A percentile compares a stretch with the other conserved stretches of the same genome.
Conservation (phyloP, 345 rosid genomes). For the Camelina hispida region DNA sequence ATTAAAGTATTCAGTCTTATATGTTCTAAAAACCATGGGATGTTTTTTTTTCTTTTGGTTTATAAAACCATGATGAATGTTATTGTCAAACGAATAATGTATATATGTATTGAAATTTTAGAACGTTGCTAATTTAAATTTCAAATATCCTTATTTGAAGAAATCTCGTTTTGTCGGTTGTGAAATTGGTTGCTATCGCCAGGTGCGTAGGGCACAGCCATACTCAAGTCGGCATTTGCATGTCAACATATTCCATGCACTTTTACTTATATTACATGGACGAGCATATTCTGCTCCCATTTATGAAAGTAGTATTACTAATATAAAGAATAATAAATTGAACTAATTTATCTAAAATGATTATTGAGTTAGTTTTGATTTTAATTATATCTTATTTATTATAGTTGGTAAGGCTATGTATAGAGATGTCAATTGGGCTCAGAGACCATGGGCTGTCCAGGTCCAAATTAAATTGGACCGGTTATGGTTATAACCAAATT, state of each 20-base stretch:
- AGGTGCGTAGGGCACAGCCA: slow-evolving; percentile 32
- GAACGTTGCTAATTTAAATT: neutral
- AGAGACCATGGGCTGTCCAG: too few species aligned
- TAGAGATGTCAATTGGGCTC: too few species aligned
- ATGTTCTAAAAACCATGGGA: neutral
- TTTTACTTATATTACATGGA: slow-evolving; percentile 16
- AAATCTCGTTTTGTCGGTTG: slow-evolving; percentile 23
- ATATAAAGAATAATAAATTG: neutral
- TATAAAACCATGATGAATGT: neutral
- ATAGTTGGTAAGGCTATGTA: slow-evolving; percentile 5
- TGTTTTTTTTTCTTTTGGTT: neutral
- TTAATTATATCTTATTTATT: neutral
- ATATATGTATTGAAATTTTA: neutral
- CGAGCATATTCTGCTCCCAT: slow-evolving; percentile 32
- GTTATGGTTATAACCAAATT: too few species aligned
- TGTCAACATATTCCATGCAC: slow-evolving; percentile 6
- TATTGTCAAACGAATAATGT: neutral
- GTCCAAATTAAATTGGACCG: too few species aligned
- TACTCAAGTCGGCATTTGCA: slow-evolving; percentile 13
- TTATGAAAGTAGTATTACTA: neutral
- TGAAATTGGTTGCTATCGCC: slow-evolving; percentile 27
- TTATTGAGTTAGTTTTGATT: neutral
- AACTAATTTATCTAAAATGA: too few species aligned
- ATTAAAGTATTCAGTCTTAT: too few species aligned
- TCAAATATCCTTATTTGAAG: neutral